Conservation (phyloP, 2,329 filamentous ascomycete genomes). For the Parafenestella ontariensis region DNA sequence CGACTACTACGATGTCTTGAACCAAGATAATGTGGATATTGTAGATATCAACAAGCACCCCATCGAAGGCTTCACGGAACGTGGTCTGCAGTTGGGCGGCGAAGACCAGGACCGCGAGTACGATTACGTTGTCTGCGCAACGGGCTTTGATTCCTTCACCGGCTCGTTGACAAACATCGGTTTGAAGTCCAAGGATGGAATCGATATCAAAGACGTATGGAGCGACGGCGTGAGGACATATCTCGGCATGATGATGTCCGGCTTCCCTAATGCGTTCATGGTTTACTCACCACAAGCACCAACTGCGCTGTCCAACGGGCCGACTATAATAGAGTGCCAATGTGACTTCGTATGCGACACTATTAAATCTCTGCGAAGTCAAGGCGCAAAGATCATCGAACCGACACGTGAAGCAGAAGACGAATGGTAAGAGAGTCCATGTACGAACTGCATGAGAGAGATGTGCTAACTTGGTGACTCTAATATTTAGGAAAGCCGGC, state of each 20-base stretch:
- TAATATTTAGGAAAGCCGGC: slow-evolving; percentile 17
- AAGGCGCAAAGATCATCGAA: slow-evolving; percentile 44
- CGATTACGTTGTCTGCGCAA: slow-evolving; percentile 61
- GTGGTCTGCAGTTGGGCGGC: slow-evolving; percentile 58
- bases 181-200: slow-evolving; percentile 38
- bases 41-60: slow-evolving; percentile 48
- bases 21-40: slow-evolving; percentile 56
- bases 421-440: slow-evolving; percentile 40
- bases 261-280: slow-evolving; percentile 49
- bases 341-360: slow-evolving; percentile 49
- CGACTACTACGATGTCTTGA: slow-evolving; percentile 51
- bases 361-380: slow-evolving; percentile 39
- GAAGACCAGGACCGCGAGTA: slow-evolving; percentile 58
- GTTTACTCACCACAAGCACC: slow-evolving; percentile 54
- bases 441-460: neutral
- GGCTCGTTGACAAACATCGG: slow-evolving; percentile 46
- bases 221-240: slow-evolving; percentile 47
- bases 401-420: slow-evolving; percentile 48
- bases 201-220: slow-evolving; percentile 48
- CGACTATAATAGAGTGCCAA: slow-evolving; percentile 51
- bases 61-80: slow-evolving; percentile 56
- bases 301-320: slow-evolving; percentile 54
- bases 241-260: slow-evolving; percentile 49
- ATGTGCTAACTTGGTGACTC: neutral
- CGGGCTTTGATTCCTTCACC: slow-evolving; percentile 52